Conservation (phyloP, 768 basidiomycete species). For the Lactarius vividus region DNA sequence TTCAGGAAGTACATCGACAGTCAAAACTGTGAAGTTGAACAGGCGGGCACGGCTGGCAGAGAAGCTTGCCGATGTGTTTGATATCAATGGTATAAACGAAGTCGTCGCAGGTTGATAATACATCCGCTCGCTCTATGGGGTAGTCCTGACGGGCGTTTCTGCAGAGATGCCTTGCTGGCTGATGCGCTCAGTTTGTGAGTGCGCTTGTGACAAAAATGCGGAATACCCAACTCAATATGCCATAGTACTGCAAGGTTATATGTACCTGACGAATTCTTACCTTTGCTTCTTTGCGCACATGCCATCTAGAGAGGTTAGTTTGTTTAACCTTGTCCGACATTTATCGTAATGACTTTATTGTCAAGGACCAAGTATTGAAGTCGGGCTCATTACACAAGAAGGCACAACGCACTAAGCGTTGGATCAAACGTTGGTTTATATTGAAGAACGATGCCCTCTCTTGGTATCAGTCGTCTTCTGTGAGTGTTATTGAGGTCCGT, state of each 20-base stretch:
- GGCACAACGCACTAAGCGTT: conserved; percentile 83
- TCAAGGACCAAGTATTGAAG: conserved; percentile 87
- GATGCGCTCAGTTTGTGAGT: conserved; percentile 83
- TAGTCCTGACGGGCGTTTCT: conserved; percentile 8
- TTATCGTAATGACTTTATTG: conserved; percentile 14
- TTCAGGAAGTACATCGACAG: conserved; percentile 53
- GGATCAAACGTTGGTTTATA: conserved; percentile 95
- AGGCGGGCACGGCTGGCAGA: conserved; percentile 74
- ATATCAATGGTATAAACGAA: conserved; percentile 74
- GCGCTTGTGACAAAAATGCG: background rate
- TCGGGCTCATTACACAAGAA: conserved; percentile 89
- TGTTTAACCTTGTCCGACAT: background rate
- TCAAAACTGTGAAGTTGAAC: conserved; percentile 68
- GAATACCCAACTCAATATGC: conserved; percentile 19
- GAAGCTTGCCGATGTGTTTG: conserved; percentile 88
- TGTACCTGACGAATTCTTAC: conserved; percentile 92
- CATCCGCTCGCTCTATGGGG: conserved; percentile 15
- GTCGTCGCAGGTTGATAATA: conserved; percentile 69
- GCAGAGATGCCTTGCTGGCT: conserved; percentile 94
- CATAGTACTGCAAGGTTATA: conserved; percentile 91
- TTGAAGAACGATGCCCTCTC: conserved; percentile 94
- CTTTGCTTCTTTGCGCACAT: conserved; percentile 97
- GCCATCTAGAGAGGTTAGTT: conserved; percentile 77
- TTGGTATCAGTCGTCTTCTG: conserved; percentile 94
- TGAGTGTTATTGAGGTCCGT: conserved; percentile 37